Conservation (phyloP, 371 early-diverging fungal genomes). For the Mycotypha africana region DNA sequence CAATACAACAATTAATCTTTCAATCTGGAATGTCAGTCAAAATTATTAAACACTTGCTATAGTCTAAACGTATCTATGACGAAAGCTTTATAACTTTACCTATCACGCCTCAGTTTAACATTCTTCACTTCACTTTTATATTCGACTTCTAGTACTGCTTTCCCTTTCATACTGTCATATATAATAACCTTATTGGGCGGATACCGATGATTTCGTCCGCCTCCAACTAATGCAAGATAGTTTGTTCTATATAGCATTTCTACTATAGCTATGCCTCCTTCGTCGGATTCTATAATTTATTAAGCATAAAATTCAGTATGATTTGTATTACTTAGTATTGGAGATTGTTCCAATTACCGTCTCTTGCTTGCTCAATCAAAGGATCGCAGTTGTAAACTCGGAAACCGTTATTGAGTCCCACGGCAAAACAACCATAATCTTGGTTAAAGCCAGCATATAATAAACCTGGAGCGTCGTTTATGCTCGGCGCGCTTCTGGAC, state of each 20-base stretch:
- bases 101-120: conserved; percentile 75
- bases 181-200: conserved; percentile 91
- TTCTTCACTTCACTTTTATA: conserved; percentile 78
- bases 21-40: too few species aligned
- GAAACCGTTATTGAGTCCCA: conserved; percentile 88
- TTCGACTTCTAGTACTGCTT: conserved; percentile 74
- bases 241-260: conserved; percentile 96
- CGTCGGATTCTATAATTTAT: conserved; percentile 71
- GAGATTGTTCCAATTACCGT: conserved; percentile 65
- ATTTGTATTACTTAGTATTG: too few species aligned
- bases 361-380: conserved; percentile 73
- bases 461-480: conserved; percentile 51
- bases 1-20: conserved; percentile 76
- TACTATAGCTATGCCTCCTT: conserved; percentile 86
- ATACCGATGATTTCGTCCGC: conserved; percentile 82
- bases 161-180: conserved; percentile 76
- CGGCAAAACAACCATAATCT: conserved; percentile 91
- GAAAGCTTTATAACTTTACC: too few species aligned
- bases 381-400: conserved; percentile 94
- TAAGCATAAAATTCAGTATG: too few species aligned
- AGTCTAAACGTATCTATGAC: too few species aligned
- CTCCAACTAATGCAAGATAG: conserved; percentile 93
- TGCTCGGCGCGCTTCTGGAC: conserved; percentile 43
- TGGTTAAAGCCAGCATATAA: conserved; percentile 69
- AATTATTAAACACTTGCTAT: too few species aligned